Evolutionary conservation across 345 rosid species (phyloP).

Genomic region (Eucalyptus polyanthemos): DNA sequence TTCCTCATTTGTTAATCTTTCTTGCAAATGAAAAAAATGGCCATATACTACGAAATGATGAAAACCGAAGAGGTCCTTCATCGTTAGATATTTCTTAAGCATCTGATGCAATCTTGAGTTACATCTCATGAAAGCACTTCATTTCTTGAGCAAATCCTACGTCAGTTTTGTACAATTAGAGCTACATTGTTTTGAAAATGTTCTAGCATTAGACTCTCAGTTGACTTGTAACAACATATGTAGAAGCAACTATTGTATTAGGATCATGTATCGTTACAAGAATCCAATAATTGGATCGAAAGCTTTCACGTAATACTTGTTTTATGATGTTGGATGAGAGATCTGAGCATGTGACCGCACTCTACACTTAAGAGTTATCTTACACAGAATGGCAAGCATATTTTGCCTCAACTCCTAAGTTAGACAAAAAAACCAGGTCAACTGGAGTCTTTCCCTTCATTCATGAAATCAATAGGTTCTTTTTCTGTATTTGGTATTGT

Average conservation of each 20-base stretch:
- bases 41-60: neutral
- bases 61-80: neutral
- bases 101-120: neutral
- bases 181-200: neutral
- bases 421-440: no score
- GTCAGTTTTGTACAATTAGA: neutral
- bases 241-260: rapidly evolving
- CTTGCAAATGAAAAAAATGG: neutral
- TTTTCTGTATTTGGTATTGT: neutral
- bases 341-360: no score
- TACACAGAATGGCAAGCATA: no score
- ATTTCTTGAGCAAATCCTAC: neutral
- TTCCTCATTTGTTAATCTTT: neutral
- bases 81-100: neutral
- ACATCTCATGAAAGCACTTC: neutral
- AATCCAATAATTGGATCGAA: neutral
- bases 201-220: neutral
- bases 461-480: no score
- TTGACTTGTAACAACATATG: neutral
- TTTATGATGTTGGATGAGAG: neutral
- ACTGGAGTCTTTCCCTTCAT: no score
- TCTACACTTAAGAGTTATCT: no score
- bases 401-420: no score
- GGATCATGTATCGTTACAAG: neutral
- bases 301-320: rapidly evolving